Percentiles rank a stretch among this genome's conserved stretches.
phyloP scores from a whole-genome alignment of 1,284 basidiomycete genomes.

The Cutaneotrichosporon dermatis region DNA sequence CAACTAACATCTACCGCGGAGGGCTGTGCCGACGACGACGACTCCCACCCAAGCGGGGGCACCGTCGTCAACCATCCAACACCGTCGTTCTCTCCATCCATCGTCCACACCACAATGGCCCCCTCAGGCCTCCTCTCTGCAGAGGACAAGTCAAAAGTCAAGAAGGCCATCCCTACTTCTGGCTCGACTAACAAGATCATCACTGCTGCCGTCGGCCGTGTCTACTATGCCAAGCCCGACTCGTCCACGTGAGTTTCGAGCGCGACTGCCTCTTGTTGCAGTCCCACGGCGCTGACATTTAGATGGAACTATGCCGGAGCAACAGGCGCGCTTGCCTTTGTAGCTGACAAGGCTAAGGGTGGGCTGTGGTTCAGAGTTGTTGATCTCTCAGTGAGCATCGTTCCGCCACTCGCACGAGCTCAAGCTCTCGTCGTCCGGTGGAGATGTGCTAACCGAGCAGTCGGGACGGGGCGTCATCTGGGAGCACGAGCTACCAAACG shows the following conservation, averaged over 20 bases:
- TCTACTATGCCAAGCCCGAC: slow-evolving; percentile 62
- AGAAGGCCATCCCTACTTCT: slow-evolving; percentile 57
- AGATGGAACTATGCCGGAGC: slow-evolving; percentile 81
- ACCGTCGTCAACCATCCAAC: not conserved
- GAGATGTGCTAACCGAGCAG: slow-evolving; percentile 22
- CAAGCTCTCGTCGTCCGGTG: too few relatives aligned
- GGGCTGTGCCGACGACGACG: not conserved
- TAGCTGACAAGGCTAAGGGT: slow-evolving; percentile 59
- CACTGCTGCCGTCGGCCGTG: slow-evolving; percentile 69
- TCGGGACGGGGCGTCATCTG: slow-evolving; percentile 85
- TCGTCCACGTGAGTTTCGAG: slow-evolving; percentile 27
- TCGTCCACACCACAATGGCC: slow-evolving; percentile 12
- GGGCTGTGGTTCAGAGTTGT: slow-evolving; percentile 69
- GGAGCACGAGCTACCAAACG: slow-evolving; percentile 88
- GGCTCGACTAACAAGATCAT: slow-evolving; percentile 61
- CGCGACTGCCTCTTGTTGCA: too few relatives aligned
- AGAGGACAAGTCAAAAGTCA: slow-evolving; percentile 73
- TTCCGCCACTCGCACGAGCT: too few relatives aligned
- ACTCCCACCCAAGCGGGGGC: not conserved
- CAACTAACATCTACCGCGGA: not conserved
- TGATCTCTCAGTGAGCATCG: slow-evolving; percentile 57
- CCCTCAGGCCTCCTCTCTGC: slow-evolving; percentile 53
- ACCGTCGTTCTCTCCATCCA: not conserved
- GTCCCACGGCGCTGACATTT: slow-evolving; percentile 4
- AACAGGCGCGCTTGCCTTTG: slow-evolving; percentile 75